Evolutionary conservation across 305 asterid genomes (phyloP).

Genomic region (Fraxinus albicans): DNA sequence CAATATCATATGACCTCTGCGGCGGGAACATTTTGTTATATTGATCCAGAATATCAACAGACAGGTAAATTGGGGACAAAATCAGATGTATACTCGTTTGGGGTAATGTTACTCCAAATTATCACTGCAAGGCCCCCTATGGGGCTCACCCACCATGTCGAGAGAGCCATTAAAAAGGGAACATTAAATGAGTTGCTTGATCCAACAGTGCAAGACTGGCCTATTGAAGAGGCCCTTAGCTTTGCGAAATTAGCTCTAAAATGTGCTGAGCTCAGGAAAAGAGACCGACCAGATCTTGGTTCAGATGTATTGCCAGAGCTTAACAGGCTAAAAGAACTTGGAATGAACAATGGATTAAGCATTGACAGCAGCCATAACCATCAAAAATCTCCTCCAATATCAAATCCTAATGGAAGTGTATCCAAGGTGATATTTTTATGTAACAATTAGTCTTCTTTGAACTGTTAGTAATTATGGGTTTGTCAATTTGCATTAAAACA

Average conservation of each 20-base stretch:
- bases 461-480: not conserved
- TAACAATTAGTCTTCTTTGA: not conserved
- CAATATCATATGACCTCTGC: conserved; percentile 76
- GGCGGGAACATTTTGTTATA: conserved; percentile 75
- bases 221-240: conserved; percentile 46
- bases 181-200: conserved; percentile 54
- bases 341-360: conserved; percentile 31
- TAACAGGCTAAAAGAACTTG: conserved; percentile 43
- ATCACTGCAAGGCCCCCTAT: conserved; percentile 73
- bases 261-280: conserved; percentile 60
- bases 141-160: conserved; percentile 69
- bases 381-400: conserved; percentile 7
- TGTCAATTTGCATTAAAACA: not conserved
- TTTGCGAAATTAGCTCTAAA: conserved; percentile 52
- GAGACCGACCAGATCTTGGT: conserved; percentile 62
- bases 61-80: conserved; percentile 64
- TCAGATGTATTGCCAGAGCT: conserved; percentile 60
- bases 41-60: conserved; percentile 76
- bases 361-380: not conserved
- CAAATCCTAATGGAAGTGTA: conserved; percentile 6
- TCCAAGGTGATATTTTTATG: conserved; percentile 2
- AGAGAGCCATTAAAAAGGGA: conserved; percentile 47
- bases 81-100: conserved; percentile 66
- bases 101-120: conserved; percentile 58
- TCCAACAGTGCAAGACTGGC: conserved; percentile 64